Evolutionary conservation across 2,329 filamentous ascomycete species (phyloP).

Genomic region (Dothistroma pini): DNA sequence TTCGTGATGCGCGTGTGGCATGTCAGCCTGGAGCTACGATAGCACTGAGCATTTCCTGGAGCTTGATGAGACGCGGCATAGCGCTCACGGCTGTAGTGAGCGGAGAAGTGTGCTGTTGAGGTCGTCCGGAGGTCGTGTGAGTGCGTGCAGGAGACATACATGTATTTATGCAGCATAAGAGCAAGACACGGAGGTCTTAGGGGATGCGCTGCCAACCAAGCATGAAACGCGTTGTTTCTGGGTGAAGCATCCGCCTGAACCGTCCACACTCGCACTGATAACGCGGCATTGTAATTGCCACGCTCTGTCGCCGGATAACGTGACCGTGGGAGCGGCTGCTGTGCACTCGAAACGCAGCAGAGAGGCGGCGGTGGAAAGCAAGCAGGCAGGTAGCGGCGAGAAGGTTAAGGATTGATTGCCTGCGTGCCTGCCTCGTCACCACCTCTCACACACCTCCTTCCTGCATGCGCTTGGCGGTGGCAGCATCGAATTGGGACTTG

Average conservation of each 20-base stretch:
- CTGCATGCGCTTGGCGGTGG: not conserved
- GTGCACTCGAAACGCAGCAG: not conserved
- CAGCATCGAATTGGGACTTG: not conserved
- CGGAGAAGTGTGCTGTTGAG: not conserved
- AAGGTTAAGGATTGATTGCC: not conserved
- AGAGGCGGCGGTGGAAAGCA: not conserved
- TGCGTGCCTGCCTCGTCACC: not conserved
- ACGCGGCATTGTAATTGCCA: constrained; percentile 5
- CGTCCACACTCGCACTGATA: constrained; percentile 1
- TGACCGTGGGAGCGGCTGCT: constrained; percentile 4
- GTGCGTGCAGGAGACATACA: not conserved
- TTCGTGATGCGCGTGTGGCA: not conserved
- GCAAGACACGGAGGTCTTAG: not conserved
- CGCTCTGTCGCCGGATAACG: not conserved
- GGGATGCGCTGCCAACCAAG: not conserved
- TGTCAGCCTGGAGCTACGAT: not conserved
- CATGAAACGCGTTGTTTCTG: not conserved
- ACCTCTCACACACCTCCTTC: not conserved
- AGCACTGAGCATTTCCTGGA: not conserved
- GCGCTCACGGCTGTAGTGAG: not conserved
- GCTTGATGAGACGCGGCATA: not conserved
- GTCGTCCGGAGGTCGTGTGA: not conserved
- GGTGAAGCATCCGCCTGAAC: constrained; percentile 4
- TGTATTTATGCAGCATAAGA: not conserved
- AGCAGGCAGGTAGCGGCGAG: not conserved